A percentile compares a stretch with the other conserved stretches of the same genome.
phyloP scores from a whole-genome alignment of 176 grass and related monocot species.

The Tillandsia fasciculata region DNA sequence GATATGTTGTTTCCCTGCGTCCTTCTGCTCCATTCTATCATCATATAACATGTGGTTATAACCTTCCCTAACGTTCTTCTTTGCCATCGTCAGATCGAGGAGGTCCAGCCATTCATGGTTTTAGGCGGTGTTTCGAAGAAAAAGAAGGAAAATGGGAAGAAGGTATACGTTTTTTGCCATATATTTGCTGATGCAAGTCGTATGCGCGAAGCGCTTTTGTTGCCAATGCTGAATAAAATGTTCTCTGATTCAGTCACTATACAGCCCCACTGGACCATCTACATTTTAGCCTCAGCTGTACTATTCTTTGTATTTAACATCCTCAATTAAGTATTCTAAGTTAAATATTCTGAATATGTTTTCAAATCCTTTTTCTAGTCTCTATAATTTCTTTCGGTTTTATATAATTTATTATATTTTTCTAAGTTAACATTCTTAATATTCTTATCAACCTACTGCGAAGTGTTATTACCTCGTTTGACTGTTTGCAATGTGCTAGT shows the following conservation, averaged over 20 bases:
- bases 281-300: too few relatives aligned
- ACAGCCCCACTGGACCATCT: too few relatives aligned
- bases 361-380: too few relatives aligned
- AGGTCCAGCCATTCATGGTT: constrained; percentile 54
- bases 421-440: not conserved
- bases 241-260: too few relatives aligned
- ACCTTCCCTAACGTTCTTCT: not conserved
- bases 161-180: constrained; percentile 29
- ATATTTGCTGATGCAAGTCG: not conserved
- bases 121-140: constrained; percentile 67
- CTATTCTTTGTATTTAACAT: too few relatives aligned
- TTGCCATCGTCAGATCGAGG: constrained; percentile 54
- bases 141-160: constrained; percentile 57
- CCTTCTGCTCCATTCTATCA: not conserved
- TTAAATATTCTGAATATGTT: too few relatives aligned
- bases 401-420: constrained; percentile 9
- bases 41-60: not conserved
- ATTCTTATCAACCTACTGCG: not conserved
- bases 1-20: not conserved
- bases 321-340: too few relatives aligned
- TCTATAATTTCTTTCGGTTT: not conserved
- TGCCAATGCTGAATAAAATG: too few relatives aligned
- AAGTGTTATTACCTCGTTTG: too few relatives aligned
- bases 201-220: not conserved
- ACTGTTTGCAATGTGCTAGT: too few relatives aligned